Percentiles rank a stretch among this genome's conserved stretches.
These are phyloP conservation scores for Camelina laxa DNA, from an alignment of 345 rosid species.

Conservation along the genomic window DNA sequence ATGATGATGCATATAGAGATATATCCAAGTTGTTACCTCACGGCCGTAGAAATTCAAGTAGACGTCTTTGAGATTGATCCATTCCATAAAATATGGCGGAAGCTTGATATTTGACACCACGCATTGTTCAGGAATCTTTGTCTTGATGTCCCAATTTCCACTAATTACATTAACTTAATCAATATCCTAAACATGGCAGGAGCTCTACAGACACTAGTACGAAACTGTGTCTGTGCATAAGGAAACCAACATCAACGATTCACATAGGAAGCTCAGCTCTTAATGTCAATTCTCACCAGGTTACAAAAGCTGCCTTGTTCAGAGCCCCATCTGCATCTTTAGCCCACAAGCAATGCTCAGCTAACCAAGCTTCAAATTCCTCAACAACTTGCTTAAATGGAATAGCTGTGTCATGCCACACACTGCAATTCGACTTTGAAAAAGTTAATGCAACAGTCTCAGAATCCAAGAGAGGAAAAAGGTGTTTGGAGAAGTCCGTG, in stretches of 20 bases:
- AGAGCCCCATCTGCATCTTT: conserved; percentile 57
- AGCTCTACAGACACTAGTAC: neutral
- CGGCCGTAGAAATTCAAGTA: conserved; percentile 74
- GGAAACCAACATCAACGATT: neutral
- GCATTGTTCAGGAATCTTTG: conserved; percentile 87
- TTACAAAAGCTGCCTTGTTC: conserved; percentile 79
- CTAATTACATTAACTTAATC: conserved; percentile 49
- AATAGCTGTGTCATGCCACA: conserved; percentile 96
- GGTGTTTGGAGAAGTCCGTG: neutral
- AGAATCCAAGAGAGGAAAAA: neutral
- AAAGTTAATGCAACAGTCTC: conserved; percentile 10
- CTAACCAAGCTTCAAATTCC: conserved; percentile 89
- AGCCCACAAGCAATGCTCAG: conserved; percentile 63
- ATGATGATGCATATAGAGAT: neutral
- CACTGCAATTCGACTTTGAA: conserved; percentile 54
- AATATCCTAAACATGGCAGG: conserved; percentile 16
- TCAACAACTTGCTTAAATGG: conserved; percentile 75
- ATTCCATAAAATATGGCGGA: conserved; percentile 84
- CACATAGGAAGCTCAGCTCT: conserved; percentile 11
- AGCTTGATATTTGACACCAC: conserved; percentile 65
- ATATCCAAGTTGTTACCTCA: conserved; percentile 53
- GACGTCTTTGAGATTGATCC: conserved; percentile 89
- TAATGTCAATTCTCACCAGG: conserved; percentile 62
- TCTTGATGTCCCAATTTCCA: conserved; percentile 98
- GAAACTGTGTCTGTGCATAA: neutral